Evolutionary conservation across 495 filamentous ascomycete species (phyloP).

Genomic region (Aspergillus kassunensis): DNA sequence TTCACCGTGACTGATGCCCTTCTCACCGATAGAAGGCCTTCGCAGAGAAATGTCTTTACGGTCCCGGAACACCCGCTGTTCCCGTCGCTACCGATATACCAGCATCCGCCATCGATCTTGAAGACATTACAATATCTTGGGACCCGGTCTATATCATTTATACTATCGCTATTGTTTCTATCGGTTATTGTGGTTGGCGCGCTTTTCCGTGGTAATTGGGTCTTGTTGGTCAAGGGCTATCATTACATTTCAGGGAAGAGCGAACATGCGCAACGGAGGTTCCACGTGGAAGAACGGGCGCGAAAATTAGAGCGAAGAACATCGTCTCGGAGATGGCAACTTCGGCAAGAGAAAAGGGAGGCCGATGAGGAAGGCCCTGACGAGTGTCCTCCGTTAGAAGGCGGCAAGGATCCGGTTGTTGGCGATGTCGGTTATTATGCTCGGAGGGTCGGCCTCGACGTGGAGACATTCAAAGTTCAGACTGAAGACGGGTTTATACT

Average conservation of each 20-base stretch:
- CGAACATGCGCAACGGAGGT: conserved; percentile 57
- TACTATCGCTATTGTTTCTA: conserved; percentile 74
- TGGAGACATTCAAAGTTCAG: conserved; percentile 78
- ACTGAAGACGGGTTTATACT: conserved; percentile 96
- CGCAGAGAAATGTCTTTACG: neutral
- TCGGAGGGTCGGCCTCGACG: conserved; percentile 78
- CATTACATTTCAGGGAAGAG: conserved; percentile 50
- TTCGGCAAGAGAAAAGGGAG: conserved; percentile 35
- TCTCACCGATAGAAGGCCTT: conserved; percentile 7
- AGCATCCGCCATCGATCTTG: conserved; percentile 57
- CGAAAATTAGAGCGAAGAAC: conserved; percentile 50
- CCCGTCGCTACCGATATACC: conserved; percentile 81
- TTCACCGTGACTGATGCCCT: conserved; percentile 15
- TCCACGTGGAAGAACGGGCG: conserved; percentile 65
- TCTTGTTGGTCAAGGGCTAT: conserved; percentile 42
- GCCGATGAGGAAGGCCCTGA: conserved; percentile 38
- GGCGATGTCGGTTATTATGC: conserved; percentile 88
- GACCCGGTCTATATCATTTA: conserved; percentile 62
- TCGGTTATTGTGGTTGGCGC: conserved; percentile 70
- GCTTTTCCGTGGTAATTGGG: conserved; percentile 56
- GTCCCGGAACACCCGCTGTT: conserved; percentile 65
- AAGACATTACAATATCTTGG: conserved; percentile 58
- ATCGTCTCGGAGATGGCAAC: conserved; percentile 58
- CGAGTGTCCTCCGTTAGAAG: conserved; percentile 68
- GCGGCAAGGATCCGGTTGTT: conserved; percentile 70